A percentile compares a stretch with the other conserved stretches of the same genome.
Conservation (phyloP, 1,284 basidiomycete genomes). For the Cutaneotrichosporon mucoides region DNA sequence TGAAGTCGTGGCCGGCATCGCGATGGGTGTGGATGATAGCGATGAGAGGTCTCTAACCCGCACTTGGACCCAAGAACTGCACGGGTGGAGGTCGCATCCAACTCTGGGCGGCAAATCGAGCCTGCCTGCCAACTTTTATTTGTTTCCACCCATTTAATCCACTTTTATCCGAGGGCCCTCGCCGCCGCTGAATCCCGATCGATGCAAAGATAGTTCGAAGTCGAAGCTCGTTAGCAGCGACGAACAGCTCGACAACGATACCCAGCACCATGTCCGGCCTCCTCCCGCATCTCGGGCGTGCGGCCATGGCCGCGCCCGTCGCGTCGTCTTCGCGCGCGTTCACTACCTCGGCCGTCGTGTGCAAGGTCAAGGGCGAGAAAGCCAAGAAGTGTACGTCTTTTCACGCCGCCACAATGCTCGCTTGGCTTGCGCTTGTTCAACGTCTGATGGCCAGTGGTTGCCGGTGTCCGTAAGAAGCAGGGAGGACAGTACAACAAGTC, state of each 20-base stretch:
- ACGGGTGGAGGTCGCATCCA: neutral
- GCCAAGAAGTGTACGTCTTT: conserved; percentile 7
- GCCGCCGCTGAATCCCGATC: neutral
- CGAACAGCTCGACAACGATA: neutral
- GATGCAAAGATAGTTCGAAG: no score
- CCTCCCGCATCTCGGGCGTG: conserved; percentile 9
- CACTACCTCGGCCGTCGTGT: conserved; percentile 16
- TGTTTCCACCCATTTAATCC: conserved; percentile 2
- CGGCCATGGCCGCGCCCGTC: neutral
- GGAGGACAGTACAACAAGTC: conserved; percentile 2
- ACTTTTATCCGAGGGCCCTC: conserved; percentile 9
- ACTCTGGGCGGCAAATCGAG: neutral
- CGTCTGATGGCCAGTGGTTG: no score
- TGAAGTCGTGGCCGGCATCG: conserved; percentile 11
- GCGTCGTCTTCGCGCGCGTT: conserved; percentile 22
- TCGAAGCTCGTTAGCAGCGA: no score
- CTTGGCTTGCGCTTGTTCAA: no score
- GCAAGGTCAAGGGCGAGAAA: conserved; percentile 9
- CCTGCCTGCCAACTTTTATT: conserved; percentile 5
- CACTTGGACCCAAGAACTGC: neutral
- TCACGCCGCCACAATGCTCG: no score
- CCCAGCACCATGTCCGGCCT: conserved; percentile 14
- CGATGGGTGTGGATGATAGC: neutral
- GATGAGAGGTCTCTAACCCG: no score
- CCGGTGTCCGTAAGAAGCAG: neutral